These are phyloP conservation scores for Apodospora peruviana DNA, from an alignment of 495 filamentous ascomycete species.

Conservation along the genomic window DNA sequence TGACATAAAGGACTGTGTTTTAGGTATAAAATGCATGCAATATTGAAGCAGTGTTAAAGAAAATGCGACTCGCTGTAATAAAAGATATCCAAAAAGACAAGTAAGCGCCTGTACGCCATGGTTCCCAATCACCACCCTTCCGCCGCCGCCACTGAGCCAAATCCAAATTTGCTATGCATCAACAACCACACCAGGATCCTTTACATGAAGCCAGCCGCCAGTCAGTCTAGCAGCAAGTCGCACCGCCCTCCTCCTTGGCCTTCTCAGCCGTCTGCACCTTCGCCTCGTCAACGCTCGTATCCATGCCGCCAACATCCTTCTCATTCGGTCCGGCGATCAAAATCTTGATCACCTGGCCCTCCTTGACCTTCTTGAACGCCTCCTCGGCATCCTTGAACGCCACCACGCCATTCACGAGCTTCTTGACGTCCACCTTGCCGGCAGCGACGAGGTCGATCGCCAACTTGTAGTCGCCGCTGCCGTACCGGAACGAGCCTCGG, in stretches of 20 bases:
- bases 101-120: too few relatives aligned
- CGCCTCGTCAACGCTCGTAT: conserved; percentile 16
- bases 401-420: conserved; percentile 63
- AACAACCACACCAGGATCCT: background rate
- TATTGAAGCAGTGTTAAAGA: too few relatives aligned
- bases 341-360: conserved; percentile 78
- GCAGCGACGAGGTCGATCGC: conserved; percentile 63
- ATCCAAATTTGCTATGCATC: too few relatives aligned
- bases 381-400: conserved; percentile 66
- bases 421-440: conserved; percentile 63
- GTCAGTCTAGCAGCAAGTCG: conserved; percentile 19
- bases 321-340: conserved; percentile 68
- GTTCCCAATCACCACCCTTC: too few relatives aligned
- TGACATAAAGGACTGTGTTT: too few relatives aligned
- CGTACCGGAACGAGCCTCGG: conserved; percentile 79
- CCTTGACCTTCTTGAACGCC: conserved; percentile 73
- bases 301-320: conserved; percentile 21
- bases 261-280: conserved; percentile 13
- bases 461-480: conserved; percentile 71
- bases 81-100: too few relatives aligned
- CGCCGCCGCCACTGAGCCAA: too few relatives aligned
- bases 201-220: background rate
- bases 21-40: too few relatives aligned
- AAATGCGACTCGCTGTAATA: too few relatives aligned
- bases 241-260: background rate